Evolutionary conservation across 768 basidiomycete genomes (phyloP).

Genomic region (Leucocoprinus sp.): DNA sequence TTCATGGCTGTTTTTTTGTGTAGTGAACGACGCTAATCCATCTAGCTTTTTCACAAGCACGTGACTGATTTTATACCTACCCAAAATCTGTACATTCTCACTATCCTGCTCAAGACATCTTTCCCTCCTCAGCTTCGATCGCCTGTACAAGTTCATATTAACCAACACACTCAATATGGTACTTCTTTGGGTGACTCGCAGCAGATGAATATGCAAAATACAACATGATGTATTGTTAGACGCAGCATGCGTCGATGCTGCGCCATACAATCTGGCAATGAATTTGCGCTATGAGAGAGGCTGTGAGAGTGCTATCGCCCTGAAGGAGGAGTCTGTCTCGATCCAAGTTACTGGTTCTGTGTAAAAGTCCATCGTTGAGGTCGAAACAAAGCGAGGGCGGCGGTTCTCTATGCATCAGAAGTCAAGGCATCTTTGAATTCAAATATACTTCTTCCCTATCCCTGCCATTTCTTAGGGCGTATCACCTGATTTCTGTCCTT

Average conservation of each 20-base stretch:
- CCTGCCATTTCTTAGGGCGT: not conserved
- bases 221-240: slow-evolving; percentile 44
- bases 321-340: slow-evolving; percentile 22
- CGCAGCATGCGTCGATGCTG: slow-evolving; percentile 30
- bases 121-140: slow-evolving; percentile 45
- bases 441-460: slow-evolving; percentile 1
- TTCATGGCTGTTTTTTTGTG: slow-evolving; percentile 4
- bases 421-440: too few species aligned
- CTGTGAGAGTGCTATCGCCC: slow-evolving; percentile 47
- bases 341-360: slow-evolving; percentile 13
- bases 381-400: not conserved
- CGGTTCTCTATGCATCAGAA: too few species aligned
- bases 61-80: too few species aligned
- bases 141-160: slow-evolving; percentile 68
- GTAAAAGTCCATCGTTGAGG: too few species aligned
- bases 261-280: slow-evolving; percentile 43
- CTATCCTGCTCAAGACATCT: slow-evolving; percentile 36
- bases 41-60: too few species aligned
- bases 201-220: slow-evolving; percentile 46
- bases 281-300: slow-evolving; percentile 48
- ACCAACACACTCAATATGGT: slow-evolving; percentile 21
- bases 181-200: slow-evolving; percentile 30
- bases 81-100: slow-evolving; percentile 26
- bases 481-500: not conserved
- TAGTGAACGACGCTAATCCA: too few species aligned